These are phyloP conservation scores for Neospora caninum DNA, from an alignment of 169 alveolate genomes.

Conservation along the genomic window DNA sequence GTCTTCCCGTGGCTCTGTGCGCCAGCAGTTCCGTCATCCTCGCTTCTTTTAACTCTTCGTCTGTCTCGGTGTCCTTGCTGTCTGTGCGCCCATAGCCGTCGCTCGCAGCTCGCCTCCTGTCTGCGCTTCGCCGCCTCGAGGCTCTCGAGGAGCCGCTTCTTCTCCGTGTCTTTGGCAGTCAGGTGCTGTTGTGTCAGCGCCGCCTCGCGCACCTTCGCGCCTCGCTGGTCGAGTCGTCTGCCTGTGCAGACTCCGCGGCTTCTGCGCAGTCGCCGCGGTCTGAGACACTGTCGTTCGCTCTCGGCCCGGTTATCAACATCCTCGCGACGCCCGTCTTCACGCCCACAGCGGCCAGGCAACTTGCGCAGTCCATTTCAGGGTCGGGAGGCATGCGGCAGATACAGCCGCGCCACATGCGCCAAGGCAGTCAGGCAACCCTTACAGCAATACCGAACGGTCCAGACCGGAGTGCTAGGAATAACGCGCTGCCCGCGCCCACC, in stretches of 20 bases:
- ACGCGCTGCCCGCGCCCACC: no score
- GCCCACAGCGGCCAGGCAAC: constrained; percentile 14
- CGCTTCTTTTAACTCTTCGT: not conserved
- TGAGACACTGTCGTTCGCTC: not conserved
- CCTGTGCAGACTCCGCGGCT: not conserved
- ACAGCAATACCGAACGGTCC: no score
- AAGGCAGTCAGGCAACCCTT: no score
- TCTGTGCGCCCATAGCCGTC: not conserved
- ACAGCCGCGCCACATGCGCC: no score
- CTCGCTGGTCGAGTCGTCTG: not conserved
- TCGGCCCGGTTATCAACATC: not conserved
- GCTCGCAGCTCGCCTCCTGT: not conserved
- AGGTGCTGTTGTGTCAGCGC: not conserved
- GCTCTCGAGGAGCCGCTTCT: constrained; percentile 8
- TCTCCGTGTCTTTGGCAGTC: not conserved
- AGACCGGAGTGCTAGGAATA: no score
- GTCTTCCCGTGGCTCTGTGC: no score
- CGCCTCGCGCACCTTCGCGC: not conserved
- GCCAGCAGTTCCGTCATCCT: no score
- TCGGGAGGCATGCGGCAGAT: not conserved
- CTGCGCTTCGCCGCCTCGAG: constrained; percentile 29
- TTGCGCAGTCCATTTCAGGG: not conserved
- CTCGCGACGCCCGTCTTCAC: not conserved
- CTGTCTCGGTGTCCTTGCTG: not conserved
- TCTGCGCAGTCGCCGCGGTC: not conserved